phyloP scores from a whole-genome alignment of 176 grass and related monocot species.

The Eremochloa ophiuroides region DNA sequence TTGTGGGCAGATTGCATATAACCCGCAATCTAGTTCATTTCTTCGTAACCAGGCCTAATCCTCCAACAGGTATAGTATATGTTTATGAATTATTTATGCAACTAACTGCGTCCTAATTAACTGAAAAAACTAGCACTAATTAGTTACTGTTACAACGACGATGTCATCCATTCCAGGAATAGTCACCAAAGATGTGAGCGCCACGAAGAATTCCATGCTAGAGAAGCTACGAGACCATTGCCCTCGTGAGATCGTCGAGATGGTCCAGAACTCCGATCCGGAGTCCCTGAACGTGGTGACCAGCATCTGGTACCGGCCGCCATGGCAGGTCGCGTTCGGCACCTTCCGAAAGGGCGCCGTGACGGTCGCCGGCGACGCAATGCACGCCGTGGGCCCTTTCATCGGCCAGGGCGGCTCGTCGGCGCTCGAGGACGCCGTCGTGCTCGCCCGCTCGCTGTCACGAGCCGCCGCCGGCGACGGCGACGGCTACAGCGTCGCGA shows the following conservation, averaged over 20 bases:
- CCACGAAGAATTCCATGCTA: neutral
- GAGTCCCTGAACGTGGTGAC: slow-evolving; percentile 15
- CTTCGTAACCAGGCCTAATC: neutral
- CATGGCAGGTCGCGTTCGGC: slow-evolving; percentile 29
- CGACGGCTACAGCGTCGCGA: neutral
- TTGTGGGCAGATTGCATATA: slow-evolving; percentile 17
- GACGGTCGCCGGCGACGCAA: slow-evolving; percentile 32
- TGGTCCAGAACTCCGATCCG: slow-evolving; percentile 22
- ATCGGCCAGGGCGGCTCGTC: slow-evolving; percentile 50
- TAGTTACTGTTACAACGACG: no score
- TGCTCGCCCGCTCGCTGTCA: slow-evolving; percentile 42
- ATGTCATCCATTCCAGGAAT: no score
- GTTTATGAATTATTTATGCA: no score
- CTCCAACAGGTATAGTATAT: neutral
- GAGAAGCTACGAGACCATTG: neutral
- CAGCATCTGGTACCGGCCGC: slow-evolving; percentile 18
- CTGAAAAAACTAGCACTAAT: no score
- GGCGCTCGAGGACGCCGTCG: slow-evolving; percentile 40
- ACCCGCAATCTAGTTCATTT: slow-evolving; percentile 21
- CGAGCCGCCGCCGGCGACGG: neutral
- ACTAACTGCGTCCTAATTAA: no score
- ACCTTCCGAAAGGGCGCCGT: slow-evolving; percentile 30
- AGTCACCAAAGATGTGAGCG: neutral
- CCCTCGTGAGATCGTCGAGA: slow-evolving; percentile 12
- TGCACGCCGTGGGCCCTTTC: slow-evolving; percentile 59